phyloP scores from a whole-genome alignment of 139 green algal species.

The Chlorella sorokiniana region DNA sequence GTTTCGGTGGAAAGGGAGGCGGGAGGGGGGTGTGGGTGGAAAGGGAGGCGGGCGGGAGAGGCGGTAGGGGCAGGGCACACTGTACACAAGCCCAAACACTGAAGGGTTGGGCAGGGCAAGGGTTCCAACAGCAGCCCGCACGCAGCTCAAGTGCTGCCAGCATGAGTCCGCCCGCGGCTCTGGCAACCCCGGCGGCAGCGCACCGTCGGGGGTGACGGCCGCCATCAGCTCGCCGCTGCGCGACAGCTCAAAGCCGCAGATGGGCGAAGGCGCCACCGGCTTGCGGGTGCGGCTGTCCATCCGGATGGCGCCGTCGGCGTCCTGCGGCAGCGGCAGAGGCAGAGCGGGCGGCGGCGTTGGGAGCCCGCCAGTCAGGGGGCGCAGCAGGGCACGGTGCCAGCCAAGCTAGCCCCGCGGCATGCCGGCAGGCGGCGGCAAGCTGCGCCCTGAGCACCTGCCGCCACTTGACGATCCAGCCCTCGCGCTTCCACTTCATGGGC shows the following conservation, averaged over 20 bases:
- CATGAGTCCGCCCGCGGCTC: background rate
- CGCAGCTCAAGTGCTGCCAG: background rate
- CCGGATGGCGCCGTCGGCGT: constrained; percentile 30
- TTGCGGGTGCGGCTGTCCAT: constrained; percentile 23
- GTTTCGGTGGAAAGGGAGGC: background rate
- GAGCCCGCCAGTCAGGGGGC: background rate
- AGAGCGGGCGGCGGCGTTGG: background rate
- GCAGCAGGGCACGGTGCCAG: background rate
- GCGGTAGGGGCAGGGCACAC: background rate
- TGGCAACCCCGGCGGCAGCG: background rate
- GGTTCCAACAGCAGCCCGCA: background rate
- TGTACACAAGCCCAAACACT: background rate
- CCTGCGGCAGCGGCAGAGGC: background rate
- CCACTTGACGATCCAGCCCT: constrained; percentile 43
- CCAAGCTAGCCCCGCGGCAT: too few relatives aligned
- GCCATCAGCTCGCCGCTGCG: constrained; percentile 34
- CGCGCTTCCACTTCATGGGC: constrained; percentile 31
- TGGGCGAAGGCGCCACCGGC: constrained; percentile 28
- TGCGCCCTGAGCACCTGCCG: constrained; percentile 17
- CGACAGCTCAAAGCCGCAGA: constrained; percentile 45
- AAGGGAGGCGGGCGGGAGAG: background rate
- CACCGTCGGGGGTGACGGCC: constrained; percentile 43
- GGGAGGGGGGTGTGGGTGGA: background rate
- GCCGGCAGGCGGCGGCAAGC: too few relatives aligned
- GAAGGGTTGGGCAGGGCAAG: background rate